Percentiles rank a stretch among this genome's conserved stretches.
Evolutionary conservation across 1,139 yeast genomes (phyloP).

Genomic region (Saccharomyces hybrid): DNA sequence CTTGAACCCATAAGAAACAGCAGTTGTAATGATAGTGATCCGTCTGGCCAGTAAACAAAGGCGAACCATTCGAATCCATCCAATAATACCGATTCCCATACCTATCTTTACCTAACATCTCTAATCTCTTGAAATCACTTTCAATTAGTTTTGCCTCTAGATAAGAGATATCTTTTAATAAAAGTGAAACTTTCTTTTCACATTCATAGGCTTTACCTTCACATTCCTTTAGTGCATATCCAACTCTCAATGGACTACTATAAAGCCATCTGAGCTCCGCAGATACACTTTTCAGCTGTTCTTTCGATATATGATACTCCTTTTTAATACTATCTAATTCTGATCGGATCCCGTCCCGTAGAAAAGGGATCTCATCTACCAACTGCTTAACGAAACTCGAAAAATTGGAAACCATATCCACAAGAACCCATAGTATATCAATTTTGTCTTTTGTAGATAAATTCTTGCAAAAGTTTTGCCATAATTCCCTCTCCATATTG

Average conservation of each 20-base stretch:
- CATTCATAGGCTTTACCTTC: conserved; percentile 12
- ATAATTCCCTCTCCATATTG: background rate
- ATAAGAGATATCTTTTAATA: conserved; percentile 41
- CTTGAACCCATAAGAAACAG: background rate
- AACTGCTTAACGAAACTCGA: background rate
- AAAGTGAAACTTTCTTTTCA: conserved; percentile 33
- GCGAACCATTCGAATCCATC: conserved; percentile 83
- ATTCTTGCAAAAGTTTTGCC: background rate
- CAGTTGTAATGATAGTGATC: background rate
- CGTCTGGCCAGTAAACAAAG: conserved; percentile 22
- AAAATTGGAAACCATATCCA: background rate
- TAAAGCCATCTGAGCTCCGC: background rate
- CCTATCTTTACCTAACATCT: conserved; percentile 74
- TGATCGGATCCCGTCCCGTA: background rate
- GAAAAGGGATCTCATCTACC: background rate
- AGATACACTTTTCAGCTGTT: background rate
- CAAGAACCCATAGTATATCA: background rate
- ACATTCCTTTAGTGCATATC: conserved; percentile 1
- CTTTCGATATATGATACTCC: background rate
- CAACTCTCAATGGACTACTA: background rate
- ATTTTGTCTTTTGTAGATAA: background rate
- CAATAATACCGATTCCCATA: conserved; percentile 88
- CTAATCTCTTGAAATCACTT: conserved; percentile 71
- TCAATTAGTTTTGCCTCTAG: conserved; percentile 55
- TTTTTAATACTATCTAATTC: background rate